These are phyloP conservation scores for Tylopilus intermedius DNA, from an alignment of 768 basidiomycete genomes.

Conservation along the genomic window DNA sequence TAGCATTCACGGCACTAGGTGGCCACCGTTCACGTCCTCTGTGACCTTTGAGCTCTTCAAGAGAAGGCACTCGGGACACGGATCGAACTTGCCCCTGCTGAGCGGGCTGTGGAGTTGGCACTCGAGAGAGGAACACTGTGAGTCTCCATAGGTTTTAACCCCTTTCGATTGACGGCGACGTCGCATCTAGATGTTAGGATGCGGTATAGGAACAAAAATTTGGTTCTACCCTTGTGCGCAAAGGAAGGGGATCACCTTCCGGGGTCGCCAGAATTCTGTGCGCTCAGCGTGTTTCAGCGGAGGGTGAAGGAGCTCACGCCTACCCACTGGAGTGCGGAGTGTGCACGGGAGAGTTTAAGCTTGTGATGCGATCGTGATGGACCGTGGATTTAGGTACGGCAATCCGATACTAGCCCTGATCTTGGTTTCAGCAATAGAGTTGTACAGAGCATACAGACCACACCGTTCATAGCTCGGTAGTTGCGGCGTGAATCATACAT, in stretches of 20 bases:
- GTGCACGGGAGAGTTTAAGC: constrained; percentile 29
- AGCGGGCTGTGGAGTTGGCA: constrained; percentile 34
- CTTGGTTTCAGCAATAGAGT: too few relatives aligned
- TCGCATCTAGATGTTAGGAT: constrained; percentile 54
- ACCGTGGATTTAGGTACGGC: too few relatives aligned
- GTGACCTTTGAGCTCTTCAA: constrained; percentile 74
- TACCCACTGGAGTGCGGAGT: constrained; percentile 61
- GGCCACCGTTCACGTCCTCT: constrained; percentile 72
- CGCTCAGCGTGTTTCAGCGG: constrained; percentile 55
- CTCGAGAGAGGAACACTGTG: constrained; percentile 41
- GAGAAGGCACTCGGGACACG: constrained; percentile 18
- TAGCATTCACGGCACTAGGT: constrained; percentile 35
- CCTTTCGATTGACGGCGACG: not conserved
- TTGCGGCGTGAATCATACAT: too few relatives aligned
- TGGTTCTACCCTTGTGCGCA: constrained; percentile 61
- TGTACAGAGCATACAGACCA: too few relatives aligned
- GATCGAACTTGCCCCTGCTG: constrained; percentile 36
- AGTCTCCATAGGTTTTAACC: constrained; percentile 7
- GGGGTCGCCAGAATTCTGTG: constrained; percentile 71
- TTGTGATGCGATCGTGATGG: constrained; percentile 1
- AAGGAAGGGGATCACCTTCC: constrained; percentile 61
- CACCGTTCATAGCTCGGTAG: too few relatives aligned
- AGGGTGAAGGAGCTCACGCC: constrained; percentile 65
- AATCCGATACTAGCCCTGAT: too few relatives aligned
- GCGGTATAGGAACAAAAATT: constrained; percentile 67